These are phyloP conservation scores for Neonothopanus nambi DNA, from an alignment of 1,284 basidiomycete genomes.

Conservation along the genomic window DNA sequence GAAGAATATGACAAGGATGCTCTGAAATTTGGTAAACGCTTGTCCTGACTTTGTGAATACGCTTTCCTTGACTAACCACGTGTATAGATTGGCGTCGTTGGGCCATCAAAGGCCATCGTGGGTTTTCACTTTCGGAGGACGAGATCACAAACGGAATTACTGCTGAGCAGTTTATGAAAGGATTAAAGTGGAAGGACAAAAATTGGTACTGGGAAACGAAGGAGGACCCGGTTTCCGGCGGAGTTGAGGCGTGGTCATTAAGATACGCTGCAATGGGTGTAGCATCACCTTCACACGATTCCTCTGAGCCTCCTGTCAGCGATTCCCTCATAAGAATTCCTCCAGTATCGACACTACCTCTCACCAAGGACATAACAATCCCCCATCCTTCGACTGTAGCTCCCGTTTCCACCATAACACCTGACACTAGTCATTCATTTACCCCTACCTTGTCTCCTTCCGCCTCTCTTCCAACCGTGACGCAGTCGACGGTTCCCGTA, in stretches of 20 bases:
- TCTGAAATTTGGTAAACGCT: conserved; percentile 35
- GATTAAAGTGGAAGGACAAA: conserved; percentile 22
- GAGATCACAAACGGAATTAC: conserved; percentile 35
- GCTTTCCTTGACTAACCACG: not conserved
- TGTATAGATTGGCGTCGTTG: conserved; percentile 37
- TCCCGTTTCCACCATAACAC: not conserved
- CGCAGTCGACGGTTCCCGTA: too few relatives aligned
- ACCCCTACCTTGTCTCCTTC: not conserved
- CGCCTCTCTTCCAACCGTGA: not conserved
- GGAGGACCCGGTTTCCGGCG: not conserved
- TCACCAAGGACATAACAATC: not conserved
- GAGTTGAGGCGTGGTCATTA: conserved; percentile 10
- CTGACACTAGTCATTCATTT: not conserved
- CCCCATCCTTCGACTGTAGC: not conserved
- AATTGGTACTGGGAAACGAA: conserved; percentile 15
- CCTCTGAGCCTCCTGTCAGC: not conserved
- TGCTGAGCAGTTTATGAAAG: conserved; percentile 30
- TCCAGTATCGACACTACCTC: not conserved
- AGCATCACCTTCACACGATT: not conserved
- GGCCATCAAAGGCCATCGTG: conserved; percentile 40
- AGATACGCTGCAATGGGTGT: not conserved
- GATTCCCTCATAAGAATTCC: not conserved
- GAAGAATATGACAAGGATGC: conserved; percentile 42
- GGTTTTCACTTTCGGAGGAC: conserved; percentile 38
- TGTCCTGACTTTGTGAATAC: too few relatives aligned